Percentiles rank a stretch among this genome's conserved stretches.
These are phyloP conservation scores for Aureobasidium pullulans DNA, from an alignment of 2,329 filamentous ascomycete genomes.

Conservation along the genomic window DNA sequence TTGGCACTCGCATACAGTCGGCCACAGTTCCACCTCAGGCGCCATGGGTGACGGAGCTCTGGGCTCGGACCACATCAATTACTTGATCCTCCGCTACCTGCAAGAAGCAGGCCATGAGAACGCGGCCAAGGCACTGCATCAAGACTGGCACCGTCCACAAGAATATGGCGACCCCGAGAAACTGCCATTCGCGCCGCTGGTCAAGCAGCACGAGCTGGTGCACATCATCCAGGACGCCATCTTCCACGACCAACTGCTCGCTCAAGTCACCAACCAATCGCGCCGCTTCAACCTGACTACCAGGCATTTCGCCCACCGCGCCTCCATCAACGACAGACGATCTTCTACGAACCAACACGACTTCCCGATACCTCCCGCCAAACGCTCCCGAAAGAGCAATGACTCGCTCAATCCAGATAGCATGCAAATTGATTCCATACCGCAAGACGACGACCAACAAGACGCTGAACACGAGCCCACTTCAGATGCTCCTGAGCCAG, in stretches of 20 bases:
- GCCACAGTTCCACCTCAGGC: background rate
- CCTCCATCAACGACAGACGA: background rate
- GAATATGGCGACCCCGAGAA: conserved; percentile 46
- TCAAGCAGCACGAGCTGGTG: conserved; percentile 53
- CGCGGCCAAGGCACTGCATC: conserved; percentile 49
- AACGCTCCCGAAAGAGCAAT: conserved; percentile 26
- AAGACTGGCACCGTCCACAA: conserved; percentile 49
- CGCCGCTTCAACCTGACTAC: conserved; percentile 15
- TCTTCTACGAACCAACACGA: conserved; percentile 19
- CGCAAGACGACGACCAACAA: conserved; percentile 21
- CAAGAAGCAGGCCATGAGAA: conserved; percentile 31
- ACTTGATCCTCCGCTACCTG: conserved; percentile 58
- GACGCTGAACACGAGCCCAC: conserved; percentile 21
- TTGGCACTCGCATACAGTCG: background rate
- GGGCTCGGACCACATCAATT: conserved; percentile 58
- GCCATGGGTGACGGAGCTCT: conserved; percentile 34
- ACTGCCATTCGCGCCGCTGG: conserved; percentile 53
- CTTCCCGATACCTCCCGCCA: conserved; percentile 26
- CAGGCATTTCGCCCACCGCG: background rate
- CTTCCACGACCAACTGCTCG: conserved; percentile 35
- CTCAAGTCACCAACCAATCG: conserved; percentile 14
- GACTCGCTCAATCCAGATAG: conserved; percentile 36
- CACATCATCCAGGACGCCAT: conserved; percentile 58
- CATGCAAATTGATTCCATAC: conserved; percentile 39
- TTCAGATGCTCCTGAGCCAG: background rate